These are phyloP conservation scores for Dichotomopilus funicola DNA, from an alignment of 2,329 filamentous ascomycete species.

Conservation along the genomic window DNA sequence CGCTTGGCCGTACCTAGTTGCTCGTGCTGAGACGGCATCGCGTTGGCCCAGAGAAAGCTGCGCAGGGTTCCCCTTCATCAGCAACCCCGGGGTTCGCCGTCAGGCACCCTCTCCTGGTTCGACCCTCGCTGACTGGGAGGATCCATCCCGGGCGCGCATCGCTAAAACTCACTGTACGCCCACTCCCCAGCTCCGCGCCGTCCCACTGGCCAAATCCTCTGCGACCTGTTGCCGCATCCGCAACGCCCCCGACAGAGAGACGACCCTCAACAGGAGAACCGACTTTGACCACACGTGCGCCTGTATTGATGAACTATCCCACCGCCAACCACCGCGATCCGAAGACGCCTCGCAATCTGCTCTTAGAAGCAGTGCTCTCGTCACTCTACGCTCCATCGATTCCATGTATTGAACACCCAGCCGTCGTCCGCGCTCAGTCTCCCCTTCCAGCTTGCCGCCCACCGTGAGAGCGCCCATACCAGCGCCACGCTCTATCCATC, in stretches of 20 bases:
- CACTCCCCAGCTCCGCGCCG: constrained; percentile 3
- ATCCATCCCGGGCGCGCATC: constrained; percentile 10
- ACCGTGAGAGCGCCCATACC: constrained; percentile 13
- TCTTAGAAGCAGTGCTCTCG: too few species aligned
- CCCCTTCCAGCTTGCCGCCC: neutral
- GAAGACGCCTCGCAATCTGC: neutral
- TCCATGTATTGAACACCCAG: constrained; percentile 17
- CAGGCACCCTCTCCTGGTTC: constrained; percentile 9
- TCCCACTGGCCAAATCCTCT: neutral
- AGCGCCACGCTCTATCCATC: constrained; percentile 27
- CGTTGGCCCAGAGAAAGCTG: neutral
- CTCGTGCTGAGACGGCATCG: constrained; percentile 3
- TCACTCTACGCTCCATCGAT: neutral
- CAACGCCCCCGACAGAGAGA: neutral
- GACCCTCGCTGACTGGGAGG: constrained; percentile 7
- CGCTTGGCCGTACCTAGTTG: too few species aligned
- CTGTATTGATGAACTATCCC: too few species aligned
- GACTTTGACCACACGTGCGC: too few species aligned
- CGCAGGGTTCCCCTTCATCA: constrained; percentile 16
- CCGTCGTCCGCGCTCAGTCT: neutral
- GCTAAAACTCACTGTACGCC: constrained; percentile 15
- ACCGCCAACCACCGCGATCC: too few species aligned
- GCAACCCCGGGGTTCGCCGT: constrained; percentile 3
- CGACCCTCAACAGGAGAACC: too few species aligned
- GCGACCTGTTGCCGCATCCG: constrained; percentile 7